Base-by-base conservation (phyloP, 2,329 filamentous ascomycete genomes). In the Tolypocladium cylindrosporum region DNA sequence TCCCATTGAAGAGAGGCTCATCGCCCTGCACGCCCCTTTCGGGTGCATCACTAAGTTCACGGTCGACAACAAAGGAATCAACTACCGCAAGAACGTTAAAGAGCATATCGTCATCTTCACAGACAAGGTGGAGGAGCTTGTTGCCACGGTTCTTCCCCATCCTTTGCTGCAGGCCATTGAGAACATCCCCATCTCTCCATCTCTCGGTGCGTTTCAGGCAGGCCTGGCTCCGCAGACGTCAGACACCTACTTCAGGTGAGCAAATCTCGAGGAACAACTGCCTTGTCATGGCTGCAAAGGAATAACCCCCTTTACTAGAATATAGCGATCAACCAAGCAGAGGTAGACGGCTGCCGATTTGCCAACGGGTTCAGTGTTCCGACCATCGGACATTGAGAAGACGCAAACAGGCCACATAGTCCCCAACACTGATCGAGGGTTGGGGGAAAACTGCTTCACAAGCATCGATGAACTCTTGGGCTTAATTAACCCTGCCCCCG, bases 31-130 rank as follows among this genome's bases (percentile, higher is more conserved):
- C 8, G 53, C 58, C n/a, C n/a, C 56, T 4, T 60, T 56, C 34
- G 56, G 59, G 19, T 60, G 54, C 14, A 60, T 60, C 34, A 60
- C 56, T 3, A 58, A 58, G 54, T 60, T 58, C 59, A 57, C 37
- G 0, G 55, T 61, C 40, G 51, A 58, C 19, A 57, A 61, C 40
- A 57, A 55, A 8, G 40, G 55, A 13, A 9, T 43, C 40, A 54
- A 43, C 19, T 59, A 61, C 55, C n/a, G 59, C 50, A 60, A 60
- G 37, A 57, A 60, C 36, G 52, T 60, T 1, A 56, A 58, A 55
- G 59, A 55, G 16, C 54, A 60, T 41, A 57, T 60, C n/a, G 57
- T 58, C 21, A 51, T 60, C 0, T 60, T 58, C 54, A 57, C 57
- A 19, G 58, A 60, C 55, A 59, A 57, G 2, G 54, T 56, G 2